These are phyloP conservation scores for Colletotrichum abscissum DNA, from an alignment of 2,329 filamentous ascomycete genomes.

Conservation along the genomic window DNA sequence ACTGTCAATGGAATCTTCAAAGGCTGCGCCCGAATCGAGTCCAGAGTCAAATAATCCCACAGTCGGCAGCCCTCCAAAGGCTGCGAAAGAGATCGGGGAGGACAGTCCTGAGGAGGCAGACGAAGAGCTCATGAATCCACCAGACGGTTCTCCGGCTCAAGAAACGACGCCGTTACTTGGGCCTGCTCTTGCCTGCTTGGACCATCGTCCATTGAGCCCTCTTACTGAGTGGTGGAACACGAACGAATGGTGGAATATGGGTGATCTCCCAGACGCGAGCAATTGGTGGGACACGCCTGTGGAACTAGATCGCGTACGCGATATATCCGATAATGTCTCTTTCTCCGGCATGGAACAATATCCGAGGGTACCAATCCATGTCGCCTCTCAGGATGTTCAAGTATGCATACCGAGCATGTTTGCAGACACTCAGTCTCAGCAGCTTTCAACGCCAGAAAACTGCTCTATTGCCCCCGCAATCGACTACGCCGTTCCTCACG, in stretches of 20 bases:
- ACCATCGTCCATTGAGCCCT: background rate
- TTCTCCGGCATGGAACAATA: background rate
- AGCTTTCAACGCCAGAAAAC: background rate
- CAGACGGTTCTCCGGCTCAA: background rate
- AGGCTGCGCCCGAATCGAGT: background rate
- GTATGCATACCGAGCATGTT: background rate
- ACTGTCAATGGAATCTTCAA: background rate
- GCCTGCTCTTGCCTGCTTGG: background rate
- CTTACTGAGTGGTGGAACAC: conserved; percentile 13
- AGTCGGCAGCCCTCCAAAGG: background rate
- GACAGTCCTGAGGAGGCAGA: background rate
- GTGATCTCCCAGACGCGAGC: background rate
- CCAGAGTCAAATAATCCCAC: background rate
- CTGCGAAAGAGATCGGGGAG: background rate
- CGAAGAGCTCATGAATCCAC: background rate
- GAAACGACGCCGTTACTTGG: background rate
- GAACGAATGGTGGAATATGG: conserved; percentile 20
- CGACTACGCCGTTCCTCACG: conserved; percentile 37
- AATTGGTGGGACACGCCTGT: conserved; percentile 5
- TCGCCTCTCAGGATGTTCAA: background rate
- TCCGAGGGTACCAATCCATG: background rate
- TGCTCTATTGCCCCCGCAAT: conserved; percentile 1
- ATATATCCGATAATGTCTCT: background rate
- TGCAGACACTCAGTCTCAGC: background rate
- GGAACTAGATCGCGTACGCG: background rate